These are phyloP conservation scores for Tetragonia tetragonoides DNA, from an alignment of 148 eudicot genomes.

Conservation along the genomic window DNA sequence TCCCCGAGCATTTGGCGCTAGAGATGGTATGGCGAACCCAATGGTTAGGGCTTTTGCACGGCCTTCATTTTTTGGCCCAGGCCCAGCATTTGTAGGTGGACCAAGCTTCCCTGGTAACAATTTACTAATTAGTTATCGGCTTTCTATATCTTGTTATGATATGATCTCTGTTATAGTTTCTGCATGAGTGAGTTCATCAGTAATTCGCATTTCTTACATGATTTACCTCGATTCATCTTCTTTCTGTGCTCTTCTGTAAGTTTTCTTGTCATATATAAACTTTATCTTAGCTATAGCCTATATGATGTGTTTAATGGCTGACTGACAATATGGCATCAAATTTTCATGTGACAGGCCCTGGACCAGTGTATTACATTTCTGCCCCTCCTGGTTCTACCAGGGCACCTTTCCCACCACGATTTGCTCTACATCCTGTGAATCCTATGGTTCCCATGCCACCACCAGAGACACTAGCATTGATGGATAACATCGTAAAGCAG, in stretches of 20 bases:
- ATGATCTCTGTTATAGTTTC: background rate
- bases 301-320: conserved; percentile 3
- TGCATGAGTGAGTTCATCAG: background rate
- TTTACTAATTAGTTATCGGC: conserved; percentile 1
- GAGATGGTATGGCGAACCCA: conserved; percentile 41
- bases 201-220: background rate
- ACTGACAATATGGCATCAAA: conserved; percentile 2
- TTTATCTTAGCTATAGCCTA: background rate
- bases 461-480: conserved; percentile 53
- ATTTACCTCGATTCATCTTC: background rate
- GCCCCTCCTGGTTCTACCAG: conserved; percentile 57
- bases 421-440: conserved; percentile 49
- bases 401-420: conserved; percentile 50
- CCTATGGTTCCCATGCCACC: conserved; percentile 41
- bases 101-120: conserved; percentile 67
- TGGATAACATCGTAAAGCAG: conserved; percentile 61
- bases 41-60: conserved; percentile 58
- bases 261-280: background rate
- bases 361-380: conserved; percentile 54
- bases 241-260: background rate
- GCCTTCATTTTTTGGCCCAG: conserved; percentile 57
- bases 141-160: background rate
- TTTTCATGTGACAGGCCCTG: conserved; percentile 54
- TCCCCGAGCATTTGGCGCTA: conserved; percentile 43
- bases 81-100: conserved; percentile 55